Percentiles rank a stretch among this genome's conserved stretches.
Evolutionary conservation across 164 flowering plant species (phyloP).

Genomic region (Santalum album): DNA sequence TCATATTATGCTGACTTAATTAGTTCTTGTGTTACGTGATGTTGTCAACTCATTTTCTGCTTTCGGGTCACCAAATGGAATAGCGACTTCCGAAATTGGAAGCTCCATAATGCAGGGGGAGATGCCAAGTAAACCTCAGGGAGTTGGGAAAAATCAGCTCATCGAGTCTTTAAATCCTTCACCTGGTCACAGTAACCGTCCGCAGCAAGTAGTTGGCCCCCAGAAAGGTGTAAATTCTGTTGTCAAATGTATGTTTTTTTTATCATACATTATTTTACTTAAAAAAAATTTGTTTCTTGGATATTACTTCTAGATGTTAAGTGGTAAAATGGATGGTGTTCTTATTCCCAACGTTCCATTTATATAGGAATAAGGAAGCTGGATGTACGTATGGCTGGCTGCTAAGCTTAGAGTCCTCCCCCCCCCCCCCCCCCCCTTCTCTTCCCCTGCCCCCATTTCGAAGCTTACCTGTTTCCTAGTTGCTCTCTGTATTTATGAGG

Average conservation of each 20-base stretch:
- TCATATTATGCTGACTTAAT: constrained; percentile 6
- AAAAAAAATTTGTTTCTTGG: too few relatives aligned
- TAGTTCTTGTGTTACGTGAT: constrained; percentile 10
- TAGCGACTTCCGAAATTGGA: constrained; percentile 26
- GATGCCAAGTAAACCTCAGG: constrained; percentile 30
- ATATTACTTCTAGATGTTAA: too few relatives aligned
- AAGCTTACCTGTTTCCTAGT: too few relatives aligned
- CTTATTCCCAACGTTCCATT: too few relatives aligned
- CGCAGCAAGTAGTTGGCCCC: constrained; percentile 39
- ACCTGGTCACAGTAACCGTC: constrained; percentile 46
- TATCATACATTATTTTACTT: too few relatives aligned
- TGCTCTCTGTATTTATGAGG: too few relatives aligned
- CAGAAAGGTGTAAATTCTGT: constrained; percentile 34
- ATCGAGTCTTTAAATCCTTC: constrained; percentile 32
- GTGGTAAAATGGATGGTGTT: too few relatives aligned
- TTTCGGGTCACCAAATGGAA: constrained; percentile 10
- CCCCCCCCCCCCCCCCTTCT: too few relatives aligned
- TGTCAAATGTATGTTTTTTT: not conserved
- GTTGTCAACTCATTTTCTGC: constrained; percentile 10
- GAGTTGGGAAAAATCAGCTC: constrained; percentile 33
- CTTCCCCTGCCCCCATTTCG: too few relatives aligned
- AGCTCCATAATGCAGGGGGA: constrained; percentile 27
- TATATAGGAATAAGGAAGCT: too few relatives aligned
- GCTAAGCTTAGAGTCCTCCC: too few relatives aligned
- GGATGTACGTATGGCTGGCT: too few relatives aligned